A percentile compares a stretch with the other conserved stretches of the same genome.
Evolutionary conservation across 257 asterid species (phyloP).

Genomic region (Capsicum rhomboideum): DNA sequence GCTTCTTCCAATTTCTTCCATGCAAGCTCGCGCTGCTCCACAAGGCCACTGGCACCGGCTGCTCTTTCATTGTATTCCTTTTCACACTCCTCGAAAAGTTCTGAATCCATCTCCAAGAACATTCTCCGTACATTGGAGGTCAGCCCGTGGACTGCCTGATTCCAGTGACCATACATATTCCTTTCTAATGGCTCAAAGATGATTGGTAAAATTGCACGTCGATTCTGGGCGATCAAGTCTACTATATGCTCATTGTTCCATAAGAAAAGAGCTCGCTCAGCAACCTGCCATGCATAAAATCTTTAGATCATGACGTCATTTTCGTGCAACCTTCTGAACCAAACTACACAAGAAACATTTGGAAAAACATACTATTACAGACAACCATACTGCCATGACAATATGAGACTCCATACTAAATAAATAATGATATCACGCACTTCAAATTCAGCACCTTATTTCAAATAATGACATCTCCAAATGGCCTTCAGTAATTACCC

Average conservation of each 20-base stretch:
- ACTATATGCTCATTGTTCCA: slow-evolving; percentile 95
- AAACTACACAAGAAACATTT: background rate
- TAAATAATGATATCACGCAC: background rate
- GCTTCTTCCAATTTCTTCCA: slow-evolving; percentile 87
- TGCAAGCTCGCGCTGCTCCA: slow-evolving; percentile 42
- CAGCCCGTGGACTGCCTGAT: slow-evolving; percentile 73
- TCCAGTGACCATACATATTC: slow-evolving; percentile 75
- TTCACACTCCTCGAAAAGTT: slow-evolving; percentile 73
- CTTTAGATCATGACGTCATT: background rate
- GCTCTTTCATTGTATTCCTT: slow-evolving; percentile 48
- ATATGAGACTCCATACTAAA: background rate
- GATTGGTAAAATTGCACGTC: slow-evolving; percentile 62
- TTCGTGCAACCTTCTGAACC: background rate
- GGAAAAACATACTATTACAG: background rate
- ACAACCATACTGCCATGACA: background rate
- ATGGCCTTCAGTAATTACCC: background rate
- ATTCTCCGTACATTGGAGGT: slow-evolving; percentile 69
- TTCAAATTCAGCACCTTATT: background rate
- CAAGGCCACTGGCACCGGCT: slow-evolving; percentile 40
- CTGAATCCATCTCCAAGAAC: slow-evolving; percentile 83
- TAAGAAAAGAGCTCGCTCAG: slow-evolving; percentile 87
- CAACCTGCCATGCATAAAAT: slow-evolving; percentile 47
- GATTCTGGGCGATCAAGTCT: slow-evolving; percentile 64
- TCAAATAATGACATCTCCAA: background rate
- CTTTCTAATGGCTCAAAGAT: slow-evolving; percentile 68